These are phyloP conservation scores for Batkoa obscura DNA, from an alignment of 371 early-diverging fungal genomes.

Conservation along the genomic window DNA sequence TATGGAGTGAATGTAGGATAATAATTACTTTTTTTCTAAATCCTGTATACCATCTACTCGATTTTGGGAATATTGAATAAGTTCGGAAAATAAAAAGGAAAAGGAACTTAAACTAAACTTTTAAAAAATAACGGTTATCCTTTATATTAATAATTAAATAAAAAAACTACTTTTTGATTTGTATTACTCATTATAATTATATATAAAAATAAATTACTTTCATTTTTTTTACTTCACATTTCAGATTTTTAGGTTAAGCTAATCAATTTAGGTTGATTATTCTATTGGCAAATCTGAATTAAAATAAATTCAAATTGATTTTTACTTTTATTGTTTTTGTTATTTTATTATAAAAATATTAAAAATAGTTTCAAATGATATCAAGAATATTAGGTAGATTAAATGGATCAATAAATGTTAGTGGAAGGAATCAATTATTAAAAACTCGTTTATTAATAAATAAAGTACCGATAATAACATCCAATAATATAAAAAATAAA, in stretches of 20 bases:
- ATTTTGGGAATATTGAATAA: slow-evolving; percentile 89
- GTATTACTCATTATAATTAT: not conserved
- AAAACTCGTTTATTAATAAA: too few species aligned
- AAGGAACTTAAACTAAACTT: slow-evolving; percentile 64
- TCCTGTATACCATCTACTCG: slow-evolving; percentile 84
- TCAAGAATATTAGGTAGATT: too few species aligned
- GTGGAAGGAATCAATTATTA: too few species aligned
- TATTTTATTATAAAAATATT: too few species aligned
- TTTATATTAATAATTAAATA: not conserved
- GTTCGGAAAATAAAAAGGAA: slow-evolving; percentile 82
- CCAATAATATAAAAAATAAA: too few species aligned
- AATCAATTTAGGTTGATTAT: too few species aligned
- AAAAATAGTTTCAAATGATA: too few species aligned
- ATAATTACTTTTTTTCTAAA: slow-evolving; percentile 59
- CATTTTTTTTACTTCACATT: not conserved
- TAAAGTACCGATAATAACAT: too few species aligned
- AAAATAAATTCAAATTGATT: too few species aligned
- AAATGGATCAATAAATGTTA: too few species aligned
- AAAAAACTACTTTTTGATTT: not conserved
- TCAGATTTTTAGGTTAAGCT: not conserved
- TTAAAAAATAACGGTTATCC: not conserved
- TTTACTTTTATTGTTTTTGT: too few species aligned
- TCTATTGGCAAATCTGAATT: too few species aligned
- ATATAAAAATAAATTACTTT: not conserved
- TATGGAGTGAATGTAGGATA: not conserved